Base-by-base conservation (phyloP, 768 basidiomycete species). In the Pleurotus tuoliensis region DNA sequence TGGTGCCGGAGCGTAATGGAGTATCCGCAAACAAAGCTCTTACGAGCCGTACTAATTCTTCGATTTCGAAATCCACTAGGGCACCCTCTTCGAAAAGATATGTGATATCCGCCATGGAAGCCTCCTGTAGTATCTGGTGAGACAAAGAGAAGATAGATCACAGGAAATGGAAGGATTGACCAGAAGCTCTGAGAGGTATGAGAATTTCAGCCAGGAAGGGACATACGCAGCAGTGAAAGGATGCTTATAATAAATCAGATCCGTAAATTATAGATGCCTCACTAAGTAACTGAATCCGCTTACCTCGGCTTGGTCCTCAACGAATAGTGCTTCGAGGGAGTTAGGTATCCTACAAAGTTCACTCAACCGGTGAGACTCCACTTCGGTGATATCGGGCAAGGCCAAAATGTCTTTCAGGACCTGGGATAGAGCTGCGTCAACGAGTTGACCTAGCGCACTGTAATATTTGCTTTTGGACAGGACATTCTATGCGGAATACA, bases 191-290 rank as follows among this genome's bases (percentile, higher is more conserved):
- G 92, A 92, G 4, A 97, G 78, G 69, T 98, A 98, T 16, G 90
- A 93, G 69, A 92, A 96, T 69, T 96, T 96, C 63, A 97, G 77
- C 95, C 95, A 98, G 11, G 84, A 87, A 1, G 92, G 89, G n/a
- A 95, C 91, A 60, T 92, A 92, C 0, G 84, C 85, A 0, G 88
- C 88, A 5, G 92, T 85, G 47, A 89, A 84, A 0, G 91, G 88
- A 16, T 87, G 78, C 82, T 89, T 44, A 45, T n/a, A 47, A 61
- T 30, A n/a, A 15, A 46, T 45, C 25, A 34, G 48, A 27, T 39
- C 30, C 55, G 38, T 34, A 56, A 20, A 3, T 30, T 27, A 40
- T 47, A 51, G 22, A 56, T 44, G 6, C 34, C 11, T 34, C 11
- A 1, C 30, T 34, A 9, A 34, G 30, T 34, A 34, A 34, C 11